These are phyloP conservation scores for Pseudohyphozyma bogoriensis DNA, from an alignment of 768 basidiomycete species.

Conservation along the genomic window DNA sequence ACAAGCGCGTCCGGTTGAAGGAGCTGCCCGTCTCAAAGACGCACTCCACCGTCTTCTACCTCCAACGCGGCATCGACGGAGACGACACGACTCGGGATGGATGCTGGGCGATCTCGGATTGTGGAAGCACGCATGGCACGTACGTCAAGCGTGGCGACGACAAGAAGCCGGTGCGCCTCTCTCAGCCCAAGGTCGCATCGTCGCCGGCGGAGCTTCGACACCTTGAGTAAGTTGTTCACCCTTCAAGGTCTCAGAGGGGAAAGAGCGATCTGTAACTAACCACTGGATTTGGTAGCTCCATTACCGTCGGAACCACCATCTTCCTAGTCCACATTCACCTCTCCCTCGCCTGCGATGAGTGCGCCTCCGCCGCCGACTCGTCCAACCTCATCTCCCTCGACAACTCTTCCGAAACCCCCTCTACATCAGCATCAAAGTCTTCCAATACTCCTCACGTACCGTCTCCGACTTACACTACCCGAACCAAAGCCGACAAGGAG, in stretches of 20 bases:
- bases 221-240: constrained; percentile 14
- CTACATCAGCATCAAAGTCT: too few relatives aligned
- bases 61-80: neutral
- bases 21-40: constrained; percentile 76
- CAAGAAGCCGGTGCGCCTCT: neutral
- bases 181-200: constrained; percentile 6
- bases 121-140: constrained; percentile 78
- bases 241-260: too few relatives aligned
- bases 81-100: constrained; percentile 42
- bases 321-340: constrained; percentile 23
- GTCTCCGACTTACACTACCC: neutral
- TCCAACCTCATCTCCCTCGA: constrained; percentile 27
- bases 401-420: neutral
- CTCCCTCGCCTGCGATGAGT: constrained; percentile 21
- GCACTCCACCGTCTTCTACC: constrained; percentile 68
- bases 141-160: constrained; percentile 41
- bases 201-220: constrained; percentile 9
- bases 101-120: constrained; percentile 68
- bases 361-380: constrained; percentile 22
- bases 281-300: neutral
- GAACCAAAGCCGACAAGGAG: constrained; percentile 23
- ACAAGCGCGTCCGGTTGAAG: constrained; percentile 60
- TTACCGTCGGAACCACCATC: constrained; percentile 12
- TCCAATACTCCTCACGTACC: neutral
- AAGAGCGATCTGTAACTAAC: neutral